These are phyloP conservation scores for Paecilomyces fulvus DNA, from an alignment of 2,329 filamentous ascomycete genomes.

Conservation along the genomic window DNA sequence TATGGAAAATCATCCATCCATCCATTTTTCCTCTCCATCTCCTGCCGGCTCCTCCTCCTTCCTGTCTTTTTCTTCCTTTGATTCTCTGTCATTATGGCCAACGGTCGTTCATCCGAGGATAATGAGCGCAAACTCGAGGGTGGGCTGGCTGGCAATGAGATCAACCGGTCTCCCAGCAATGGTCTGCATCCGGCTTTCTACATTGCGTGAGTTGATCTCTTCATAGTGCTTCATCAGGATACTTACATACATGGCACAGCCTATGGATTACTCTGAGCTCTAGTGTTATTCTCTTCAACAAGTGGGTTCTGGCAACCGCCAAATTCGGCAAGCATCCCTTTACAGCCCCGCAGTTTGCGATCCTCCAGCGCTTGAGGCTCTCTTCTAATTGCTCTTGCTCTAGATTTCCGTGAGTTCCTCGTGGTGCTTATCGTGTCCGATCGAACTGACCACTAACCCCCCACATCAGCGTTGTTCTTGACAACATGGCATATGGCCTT, in stretches of 20 bases:
- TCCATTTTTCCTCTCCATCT: too few species aligned
- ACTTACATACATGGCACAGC: constrained; percentile 40
- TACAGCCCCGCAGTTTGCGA: too few species aligned
- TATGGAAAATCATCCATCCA: too few species aligned
- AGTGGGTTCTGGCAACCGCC: constrained; percentile 84
- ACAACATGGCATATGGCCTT: constrained; percentile 95
- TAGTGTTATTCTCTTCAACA: constrained; percentile 97
- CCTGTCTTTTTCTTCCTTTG: too few species aligned
- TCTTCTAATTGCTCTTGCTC: not conserved
- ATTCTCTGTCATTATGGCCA: too few species aligned
- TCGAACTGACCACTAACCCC: constrained; percentile 3
- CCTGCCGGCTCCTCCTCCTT: too few species aligned
- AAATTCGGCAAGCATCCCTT: constrained; percentile 60
- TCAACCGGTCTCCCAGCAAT: too few species aligned
- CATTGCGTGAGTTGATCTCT: constrained; percentile 48
- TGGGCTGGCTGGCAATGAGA: too few species aligned
- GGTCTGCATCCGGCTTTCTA: constrained; percentile 71
- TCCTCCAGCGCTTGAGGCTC: too few species aligned
- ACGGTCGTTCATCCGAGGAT: too few species aligned
- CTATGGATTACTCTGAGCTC: constrained; percentile 90
- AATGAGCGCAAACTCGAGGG: too few species aligned
- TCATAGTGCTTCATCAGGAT: not conserved
- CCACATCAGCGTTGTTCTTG: constrained; percentile 48
- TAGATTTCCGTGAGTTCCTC: constrained; percentile 39
- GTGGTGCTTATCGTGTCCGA: too few species aligned